Percentiles rank a stretch among this genome's conserved stretches.
Evolutionary conservation across 1,139 yeast species (phyloP).

Genomic region (Saccharomyces hybrid): DNA sequence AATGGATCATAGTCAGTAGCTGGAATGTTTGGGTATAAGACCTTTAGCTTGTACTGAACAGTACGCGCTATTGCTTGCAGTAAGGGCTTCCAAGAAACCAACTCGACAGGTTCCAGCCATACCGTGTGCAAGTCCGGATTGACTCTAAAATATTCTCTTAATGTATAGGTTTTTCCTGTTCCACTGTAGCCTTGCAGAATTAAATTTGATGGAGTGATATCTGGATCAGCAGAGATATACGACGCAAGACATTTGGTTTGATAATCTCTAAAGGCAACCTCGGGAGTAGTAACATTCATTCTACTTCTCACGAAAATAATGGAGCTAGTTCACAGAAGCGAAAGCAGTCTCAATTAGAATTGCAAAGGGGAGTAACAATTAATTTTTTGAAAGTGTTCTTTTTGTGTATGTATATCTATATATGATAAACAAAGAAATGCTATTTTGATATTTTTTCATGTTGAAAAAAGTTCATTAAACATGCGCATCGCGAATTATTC

Average conservation of each 20-base stretch:
- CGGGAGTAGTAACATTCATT: conserved; percentile 5
- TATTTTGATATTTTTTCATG: background rate
- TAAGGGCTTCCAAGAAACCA: conserved; percentile 30
- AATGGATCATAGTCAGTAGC: conserved; percentile 24
- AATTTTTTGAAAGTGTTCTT: background rate
- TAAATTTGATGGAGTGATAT: conserved; percentile 20
- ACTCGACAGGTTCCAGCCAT: conserved; percentile 25
- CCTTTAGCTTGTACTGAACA: conserved; percentile 16
- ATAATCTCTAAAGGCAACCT: conserved; percentile 21
- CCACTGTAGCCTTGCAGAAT: conserved; percentile 27
- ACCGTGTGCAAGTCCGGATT: conserved; percentile 15
- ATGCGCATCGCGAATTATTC: background rate
- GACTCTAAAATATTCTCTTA: conserved; percentile 15
- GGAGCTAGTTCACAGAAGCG: background rate
- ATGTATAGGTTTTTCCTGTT: conserved; percentile 26
- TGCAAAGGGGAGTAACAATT: background rate
- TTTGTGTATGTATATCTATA: background rate
- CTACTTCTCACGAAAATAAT: background rate
- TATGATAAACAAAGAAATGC: background rate
- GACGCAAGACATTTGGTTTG: conserved; percentile 20
- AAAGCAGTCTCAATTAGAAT: background rate
- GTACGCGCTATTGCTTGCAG: conserved; percentile 27
- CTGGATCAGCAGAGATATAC: conserved; percentile 18
- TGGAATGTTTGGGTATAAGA: conserved; percentile 11
- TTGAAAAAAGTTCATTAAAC: background rate